Percentiles rank a stretch among this genome's conserved stretches.
Conservation (phyloP, 768 basidiomycete genomes). For the Leccinellum albellum region DNA sequence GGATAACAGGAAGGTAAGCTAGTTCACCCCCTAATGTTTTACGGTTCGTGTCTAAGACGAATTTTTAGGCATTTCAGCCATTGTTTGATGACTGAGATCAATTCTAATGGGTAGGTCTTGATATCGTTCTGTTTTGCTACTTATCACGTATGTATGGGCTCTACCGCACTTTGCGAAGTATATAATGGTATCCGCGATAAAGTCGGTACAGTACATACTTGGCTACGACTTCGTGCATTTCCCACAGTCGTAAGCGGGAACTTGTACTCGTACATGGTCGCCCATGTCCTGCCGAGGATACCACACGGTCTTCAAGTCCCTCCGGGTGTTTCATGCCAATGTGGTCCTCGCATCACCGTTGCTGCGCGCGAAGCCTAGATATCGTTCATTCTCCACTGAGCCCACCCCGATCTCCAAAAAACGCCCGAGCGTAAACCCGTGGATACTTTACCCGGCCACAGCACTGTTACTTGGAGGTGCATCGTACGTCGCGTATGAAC, state of each 20-base stretch:
- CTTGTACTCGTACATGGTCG: not conserved
- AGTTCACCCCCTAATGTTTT: not conserved
- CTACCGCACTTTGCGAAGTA: too few species aligned
- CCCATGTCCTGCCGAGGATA: conserved; percentile 19
- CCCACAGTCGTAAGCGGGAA: not conserved
- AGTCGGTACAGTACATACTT: too few species aligned
- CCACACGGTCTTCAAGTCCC: conserved; percentile 9
- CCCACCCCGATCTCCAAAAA: not conserved
- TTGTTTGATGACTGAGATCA: conserved; percentile 30
- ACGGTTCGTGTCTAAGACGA: not conserved
- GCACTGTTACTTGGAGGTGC: conserved; percentile 30
- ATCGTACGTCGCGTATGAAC: conserved; percentile 54
- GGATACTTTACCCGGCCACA: conserved; percentile 26
- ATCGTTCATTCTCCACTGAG: conserved; percentile 12
- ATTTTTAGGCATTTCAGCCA: conserved; percentile 28
- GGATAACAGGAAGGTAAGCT: conserved; percentile 25
- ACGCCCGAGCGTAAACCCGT: conserved; percentile 10
- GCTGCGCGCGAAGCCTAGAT: conserved; percentile 2
- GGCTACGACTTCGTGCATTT: not conserved
- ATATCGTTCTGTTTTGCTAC: too few species aligned
- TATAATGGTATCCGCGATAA: too few species aligned
- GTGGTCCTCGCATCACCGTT: conserved; percentile 1
- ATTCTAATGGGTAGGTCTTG: not conserved
- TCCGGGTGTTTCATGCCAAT: conserved; percentile 5
- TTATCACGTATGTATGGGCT: too few species aligned